Conservation (phyloP, 2,329 filamentous ascomycete genomes). For the Triangularia setosa region DNA sequence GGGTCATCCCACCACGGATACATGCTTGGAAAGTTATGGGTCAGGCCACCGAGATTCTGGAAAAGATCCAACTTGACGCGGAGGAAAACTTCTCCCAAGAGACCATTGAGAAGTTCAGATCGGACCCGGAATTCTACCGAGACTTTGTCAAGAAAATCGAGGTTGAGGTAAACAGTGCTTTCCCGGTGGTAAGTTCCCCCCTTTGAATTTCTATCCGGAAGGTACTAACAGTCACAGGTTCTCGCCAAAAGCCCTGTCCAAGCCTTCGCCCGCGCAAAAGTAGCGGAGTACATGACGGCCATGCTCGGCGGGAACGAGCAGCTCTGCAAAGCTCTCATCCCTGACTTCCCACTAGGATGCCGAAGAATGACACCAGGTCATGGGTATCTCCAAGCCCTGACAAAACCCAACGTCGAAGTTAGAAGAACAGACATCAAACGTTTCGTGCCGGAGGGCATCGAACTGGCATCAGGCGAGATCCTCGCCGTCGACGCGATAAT, state of each 20-base stretch:
- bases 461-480: slow-evolving; percentile 45
- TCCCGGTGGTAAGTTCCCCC: slow-evolving; percentile 37
- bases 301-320: slow-evolving; percentile 45
- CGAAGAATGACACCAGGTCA: slow-evolving; percentile 49
- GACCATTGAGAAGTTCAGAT: slow-evolving; percentile 46
- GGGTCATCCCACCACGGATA: slow-evolving; percentile 37
- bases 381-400: slow-evolving; percentile 45
- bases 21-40: slow-evolving; percentile 38
- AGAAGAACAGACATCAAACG: slow-evolving; percentile 42
- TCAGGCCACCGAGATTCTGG: slow-evolving; percentile 35
- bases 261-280: slow-evolving; percentile 38
- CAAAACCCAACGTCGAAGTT: slow-evolving; percentile 45
- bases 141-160: slow-evolving; percentile 46
- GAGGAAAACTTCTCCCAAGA: slow-evolving; percentile 40
- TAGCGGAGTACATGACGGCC: slow-evolving; percentile 44
- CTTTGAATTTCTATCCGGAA: neutral
- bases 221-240: slow-evolving; percentile 28
- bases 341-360: slow-evolving; percentile 45
- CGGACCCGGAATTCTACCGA: slow-evolving; percentile 43
- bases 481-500: slow-evolving; percentile 53
- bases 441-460: slow-evolving; percentile 46
- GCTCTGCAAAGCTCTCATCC: slow-evolving; percentile 50
- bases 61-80: slow-evolving; percentile 39
- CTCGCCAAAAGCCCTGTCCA: slow-evolving; percentile 40
- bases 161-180: slow-evolving; percentile 40